Evolutionary conservation across 164 flowering plant genomes (phyloP).

Genomic region (Nymphaea colorata): DNA sequence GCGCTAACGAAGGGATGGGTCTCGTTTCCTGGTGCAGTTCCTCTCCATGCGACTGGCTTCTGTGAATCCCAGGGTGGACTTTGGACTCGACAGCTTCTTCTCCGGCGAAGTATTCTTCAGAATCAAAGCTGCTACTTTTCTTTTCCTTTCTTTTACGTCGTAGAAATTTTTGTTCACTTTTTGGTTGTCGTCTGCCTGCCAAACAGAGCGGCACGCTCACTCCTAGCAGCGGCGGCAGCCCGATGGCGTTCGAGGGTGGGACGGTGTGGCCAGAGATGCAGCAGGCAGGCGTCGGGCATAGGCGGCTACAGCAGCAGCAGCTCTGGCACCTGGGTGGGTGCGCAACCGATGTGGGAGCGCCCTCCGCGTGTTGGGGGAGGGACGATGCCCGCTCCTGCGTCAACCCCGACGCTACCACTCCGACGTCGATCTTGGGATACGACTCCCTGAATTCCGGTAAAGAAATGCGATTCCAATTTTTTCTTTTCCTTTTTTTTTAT

Average conservation of each 20-base stretch:
- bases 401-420: slow-evolving; percentile 18
- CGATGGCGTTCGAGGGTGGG: background rate
- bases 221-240: no score
- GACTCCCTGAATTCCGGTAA: slow-evolving; percentile 55
- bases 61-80: slow-evolving; percentile 72
- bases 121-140: slow-evolving; percentile 3
- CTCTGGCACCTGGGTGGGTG: slow-evolving; percentile 31
- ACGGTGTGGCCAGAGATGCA: slow-evolving; percentile 41
- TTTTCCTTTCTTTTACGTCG: background rate
- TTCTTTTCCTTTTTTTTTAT: background rate
- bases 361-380: slow-evolving; percentile 37
- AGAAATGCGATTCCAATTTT: background rate
- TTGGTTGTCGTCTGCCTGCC: background rate
- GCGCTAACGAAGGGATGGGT: no score
- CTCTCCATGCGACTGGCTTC: slow-evolving; percentile 89
- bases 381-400: slow-evolving; percentile 29
- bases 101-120: slow-evolving; percentile 38
- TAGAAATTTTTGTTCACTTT: background rate
- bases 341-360: slow-evolving; percentile 1
- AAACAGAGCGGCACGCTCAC: no score
- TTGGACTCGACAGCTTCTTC: slow-evolving; percentile 40
- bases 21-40: slow-evolving; percentile 27
- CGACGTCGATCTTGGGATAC: slow-evolving; percentile 40
- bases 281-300: slow-evolving; percentile 2
- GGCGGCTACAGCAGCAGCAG: slow-evolving; percentile 15